A percentile compares a stretch with the other conserved stretches of the same genome.
These are phyloP conservation scores for Hypoxylon rubiginosum DNA, from an alignment of 2,329 filamentous ascomycete species.

Conservation along the genomic window DNA sequence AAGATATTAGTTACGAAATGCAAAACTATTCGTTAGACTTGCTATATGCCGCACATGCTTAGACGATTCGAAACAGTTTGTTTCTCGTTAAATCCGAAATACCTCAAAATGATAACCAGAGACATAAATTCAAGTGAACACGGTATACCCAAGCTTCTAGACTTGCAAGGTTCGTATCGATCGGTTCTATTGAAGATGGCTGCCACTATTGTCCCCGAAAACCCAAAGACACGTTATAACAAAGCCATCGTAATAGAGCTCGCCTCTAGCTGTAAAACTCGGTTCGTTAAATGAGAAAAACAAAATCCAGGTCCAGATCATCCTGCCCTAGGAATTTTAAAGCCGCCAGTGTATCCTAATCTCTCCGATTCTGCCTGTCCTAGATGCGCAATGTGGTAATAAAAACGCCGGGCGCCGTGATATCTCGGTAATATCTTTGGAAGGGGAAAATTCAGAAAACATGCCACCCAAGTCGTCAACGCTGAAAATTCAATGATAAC, in stretches of 20 bases:
- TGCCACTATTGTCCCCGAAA: background rate
- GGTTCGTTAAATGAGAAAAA: background rate
- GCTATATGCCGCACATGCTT: no score
- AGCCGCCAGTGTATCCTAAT: slow-evolving; percentile 5
- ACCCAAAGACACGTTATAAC: background rate
- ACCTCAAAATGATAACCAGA: background rate
- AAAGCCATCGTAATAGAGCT: background rate
- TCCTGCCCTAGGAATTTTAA: slow-evolving; percentile 11
- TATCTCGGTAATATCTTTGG: slow-evolving; percentile 10
- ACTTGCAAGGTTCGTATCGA: background rate
- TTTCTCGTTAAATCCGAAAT: background rate
- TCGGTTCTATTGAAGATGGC: background rate
- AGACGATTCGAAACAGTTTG: background rate
- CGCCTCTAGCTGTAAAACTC: background rate
- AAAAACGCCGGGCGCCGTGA: slow-evolving; percentile 28
- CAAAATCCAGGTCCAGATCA: background rate
- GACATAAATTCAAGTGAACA: background rate
- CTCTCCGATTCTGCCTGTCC: slow-evolving; percentile 5
- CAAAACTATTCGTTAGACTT: background rate
- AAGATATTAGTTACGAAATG: background rate
- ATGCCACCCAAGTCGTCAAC: slow-evolving; percentile 4
- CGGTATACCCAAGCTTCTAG: background rate
- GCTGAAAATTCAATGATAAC: slow-evolving; percentile 12
- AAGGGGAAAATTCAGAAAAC: slow-evolving; percentile 6
- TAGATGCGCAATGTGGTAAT: slow-evolving; percentile 34